Percentiles rank a stretch among this genome's conserved stretches.
Conservation (phyloP, 176 grass and related monocot species). For the Aegilops speltoides region DNA sequence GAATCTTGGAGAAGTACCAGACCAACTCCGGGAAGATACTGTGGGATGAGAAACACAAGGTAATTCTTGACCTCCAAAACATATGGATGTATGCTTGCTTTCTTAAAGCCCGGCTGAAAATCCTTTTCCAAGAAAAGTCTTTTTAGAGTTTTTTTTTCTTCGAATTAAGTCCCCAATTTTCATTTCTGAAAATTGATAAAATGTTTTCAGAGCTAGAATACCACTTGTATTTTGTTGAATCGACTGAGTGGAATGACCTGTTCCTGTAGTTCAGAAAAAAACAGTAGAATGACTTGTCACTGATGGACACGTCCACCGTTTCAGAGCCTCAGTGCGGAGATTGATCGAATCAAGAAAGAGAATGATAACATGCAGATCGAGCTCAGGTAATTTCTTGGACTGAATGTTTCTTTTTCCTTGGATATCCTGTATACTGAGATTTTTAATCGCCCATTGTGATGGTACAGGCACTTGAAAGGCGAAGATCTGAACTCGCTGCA, state of each 20-base stretch:
- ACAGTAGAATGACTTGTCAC: neutral
- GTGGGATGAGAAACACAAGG: conserved; percentile 95
- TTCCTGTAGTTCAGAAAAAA: neutral
- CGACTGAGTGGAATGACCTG: neutral
- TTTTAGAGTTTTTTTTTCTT: neutral
- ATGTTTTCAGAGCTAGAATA: neutral
- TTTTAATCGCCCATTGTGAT: neutral
- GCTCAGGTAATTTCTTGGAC: conserved; percentile 54
- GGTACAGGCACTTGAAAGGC: conserved; percentile 81
- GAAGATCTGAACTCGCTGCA: conserved; percentile 93
- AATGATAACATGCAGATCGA: conserved; percentile 98
- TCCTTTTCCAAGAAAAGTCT: neutral
- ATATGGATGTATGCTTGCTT: neutral
- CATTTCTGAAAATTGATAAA: too few relatives aligned
- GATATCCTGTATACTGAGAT: neutral
- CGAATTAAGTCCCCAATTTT: too few relatives aligned
- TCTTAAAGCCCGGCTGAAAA: neutral
- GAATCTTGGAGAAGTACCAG: conserved; percentile 93
- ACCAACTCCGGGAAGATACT: conserved; percentile 87
- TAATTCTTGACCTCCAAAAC: conserved; percentile 30
- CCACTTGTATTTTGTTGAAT: neutral
- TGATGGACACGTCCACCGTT: conserved; percentile 9
- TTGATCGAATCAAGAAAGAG: conserved; percentile 94
- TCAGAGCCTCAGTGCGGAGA: conserved; percentile 84
- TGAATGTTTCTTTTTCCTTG: neutral